Base-by-base conservation (phyloP, 176 grass and related monocot genomes). In the Avena eriantha region DNA sequence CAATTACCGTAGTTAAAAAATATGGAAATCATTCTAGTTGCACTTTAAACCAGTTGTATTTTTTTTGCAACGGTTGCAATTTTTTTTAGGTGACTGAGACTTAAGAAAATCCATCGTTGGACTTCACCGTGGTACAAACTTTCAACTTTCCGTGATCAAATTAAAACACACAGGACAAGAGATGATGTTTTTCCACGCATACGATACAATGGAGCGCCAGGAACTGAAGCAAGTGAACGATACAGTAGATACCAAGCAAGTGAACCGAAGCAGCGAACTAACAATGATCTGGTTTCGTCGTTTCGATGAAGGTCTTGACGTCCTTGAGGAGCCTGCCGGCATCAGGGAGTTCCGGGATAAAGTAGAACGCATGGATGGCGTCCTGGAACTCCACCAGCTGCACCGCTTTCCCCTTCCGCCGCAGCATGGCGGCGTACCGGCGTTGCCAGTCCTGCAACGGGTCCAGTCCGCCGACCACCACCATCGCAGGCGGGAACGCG, bases 381-480 rank as follows among this genome's bases (percentile, higher is more conserved):
- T 73, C 69, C 41, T 41, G 21, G 2, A 23, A 73, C 41, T 73
- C 69, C 69, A 73, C 4, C 41, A 73, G 4, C 4, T 2, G 41
- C 23, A 68, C 76, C 9, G 78, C 36, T 35, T 50, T 60, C 58
- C 82, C 74, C 15, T 56, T 46, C 31, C n/a, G 35, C n/a, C 7
- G 71, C 67, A 90, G 67, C 54, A 41, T 55, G 68, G 64, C 83
- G 24, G n/a, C 19, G 82, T 86, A 86, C 66, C 43, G 61, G 33
- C 82, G 60, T 69, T 90, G 83, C 83, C 88, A 80, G 55, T 82
- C 88, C 73, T 90, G 65, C 58, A 86, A 29, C 46, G 82, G 26
- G 34, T 92, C 84, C 5, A 56, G 59, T 3, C 80, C 84, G 0
- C 86, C 87, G 2, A 82, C 56, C n/a, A 69, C 79, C 79, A 89